These are phyloP conservation scores for Begonia loranthoides DNA, from an alignment of 306 rosid species.

Conservation along the genomic window DNA sequence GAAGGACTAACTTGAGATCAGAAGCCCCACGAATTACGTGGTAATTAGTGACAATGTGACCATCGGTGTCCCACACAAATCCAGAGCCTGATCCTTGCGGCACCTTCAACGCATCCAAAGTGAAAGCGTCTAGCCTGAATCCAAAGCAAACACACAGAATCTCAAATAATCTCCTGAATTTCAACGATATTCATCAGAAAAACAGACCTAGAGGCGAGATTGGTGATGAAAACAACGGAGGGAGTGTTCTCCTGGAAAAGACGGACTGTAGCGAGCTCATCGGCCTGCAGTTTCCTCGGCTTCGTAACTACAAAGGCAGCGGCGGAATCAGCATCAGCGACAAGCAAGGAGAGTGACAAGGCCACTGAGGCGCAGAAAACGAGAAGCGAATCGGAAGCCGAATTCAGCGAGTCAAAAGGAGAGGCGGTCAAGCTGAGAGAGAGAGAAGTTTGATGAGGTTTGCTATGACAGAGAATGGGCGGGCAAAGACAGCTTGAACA, in stretches of 20 bases:
- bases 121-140: constrained; percentile 93
- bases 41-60: constrained; percentile 87
- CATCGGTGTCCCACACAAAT: constrained; percentile 80
- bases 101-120: constrained; percentile 89
- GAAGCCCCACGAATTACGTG: constrained; percentile 99
- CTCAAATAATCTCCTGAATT: constrained; percentile 1
- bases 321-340: constrained; percentile 52
- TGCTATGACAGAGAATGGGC: constrained; percentile 11
- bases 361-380: constrained; percentile 57
- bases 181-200: not conserved
- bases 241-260: constrained; percentile 90
- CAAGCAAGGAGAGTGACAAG: constrained; percentile 50
- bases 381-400: constrained; percentile 33
- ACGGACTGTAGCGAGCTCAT: constrained; percentile 93
- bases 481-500: constrained; percentile 2
- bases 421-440: not conserved
- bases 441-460: not conserved
- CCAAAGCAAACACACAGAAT: constrained; percentile 8
- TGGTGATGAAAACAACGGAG: constrained; percentile 88
- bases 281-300: constrained; percentile 63
- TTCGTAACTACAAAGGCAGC: constrained; percentile 67
- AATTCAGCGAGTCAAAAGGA: constrained; percentile 3
- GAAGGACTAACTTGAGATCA: constrained; percentile 58
- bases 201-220: constrained; percentile 62
- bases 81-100: constrained; percentile 99